These are phyloP conservation scores for Quercus tomentella DNA, from an alignment of 331 rosid species.

Conservation along the genomic window DNA sequence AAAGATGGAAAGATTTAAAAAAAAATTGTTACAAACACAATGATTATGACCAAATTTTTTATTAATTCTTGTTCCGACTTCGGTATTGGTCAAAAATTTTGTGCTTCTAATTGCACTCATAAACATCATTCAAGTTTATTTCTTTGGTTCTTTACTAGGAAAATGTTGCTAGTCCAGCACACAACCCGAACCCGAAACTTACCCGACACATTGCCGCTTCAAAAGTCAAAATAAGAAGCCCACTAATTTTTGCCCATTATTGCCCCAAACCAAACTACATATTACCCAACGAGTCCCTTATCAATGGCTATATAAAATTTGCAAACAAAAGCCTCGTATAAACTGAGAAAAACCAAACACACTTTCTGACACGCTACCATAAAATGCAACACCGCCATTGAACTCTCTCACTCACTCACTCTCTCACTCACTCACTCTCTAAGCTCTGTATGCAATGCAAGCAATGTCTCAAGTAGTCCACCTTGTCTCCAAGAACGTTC, in stretches of 20 bases:
- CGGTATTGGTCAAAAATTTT: no score
- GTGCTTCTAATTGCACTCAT: no score
- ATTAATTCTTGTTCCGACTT: no score
- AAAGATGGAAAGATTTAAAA: no score
- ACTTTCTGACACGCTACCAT: not conserved
- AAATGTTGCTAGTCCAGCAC: not conserved
- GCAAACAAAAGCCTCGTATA: not conserved
- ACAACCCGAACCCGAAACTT: not conserved
- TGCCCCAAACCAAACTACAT: not conserved
- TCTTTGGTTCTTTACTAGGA: no score
- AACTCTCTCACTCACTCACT: not conserved
- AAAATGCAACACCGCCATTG: constrained; percentile 36
- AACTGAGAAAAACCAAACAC: not conserved
- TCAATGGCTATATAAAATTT: constrained; percentile 19
- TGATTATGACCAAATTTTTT: no score
- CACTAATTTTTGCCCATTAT: not conserved
- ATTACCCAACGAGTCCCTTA: constrained; percentile 48
- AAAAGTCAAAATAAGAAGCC: no score
- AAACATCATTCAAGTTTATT: no score
- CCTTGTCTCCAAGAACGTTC: constrained; percentile 26
- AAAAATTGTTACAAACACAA: no score
- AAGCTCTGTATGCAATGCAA: not conserved
- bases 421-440: not conserved
- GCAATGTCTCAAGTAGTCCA: constrained; percentile 41
- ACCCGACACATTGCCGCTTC: no score